A percentile compares a stretch with the other conserved stretches of the same genome.
These are phyloP conservation scores for Microascus cirrosus DNA, from an alignment of 2,329 filamentous ascomycete genomes.

Conservation along the genomic window DNA sequence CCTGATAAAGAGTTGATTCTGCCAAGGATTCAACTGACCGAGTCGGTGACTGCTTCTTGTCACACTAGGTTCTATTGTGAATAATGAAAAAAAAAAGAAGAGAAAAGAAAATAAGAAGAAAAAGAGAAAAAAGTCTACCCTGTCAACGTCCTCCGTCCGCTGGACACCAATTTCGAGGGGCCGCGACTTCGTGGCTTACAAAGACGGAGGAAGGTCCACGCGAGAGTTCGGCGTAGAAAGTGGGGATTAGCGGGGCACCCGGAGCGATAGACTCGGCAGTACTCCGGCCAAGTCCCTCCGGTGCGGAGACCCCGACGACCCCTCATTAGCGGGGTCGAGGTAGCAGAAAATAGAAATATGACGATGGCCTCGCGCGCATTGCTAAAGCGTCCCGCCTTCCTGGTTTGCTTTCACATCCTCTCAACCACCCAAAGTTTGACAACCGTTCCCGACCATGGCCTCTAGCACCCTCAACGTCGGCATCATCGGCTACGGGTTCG, in stretches of 20 bases:
- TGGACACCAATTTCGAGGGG: too few relatives aligned
- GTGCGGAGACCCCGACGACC: background rate
- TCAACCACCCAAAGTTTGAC: background rate
- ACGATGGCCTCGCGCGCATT: background rate
- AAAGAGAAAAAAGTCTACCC: too few relatives aligned
- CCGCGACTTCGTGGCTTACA: background rate
- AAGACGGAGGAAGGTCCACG: background rate
- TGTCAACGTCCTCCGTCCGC: too few relatives aligned
- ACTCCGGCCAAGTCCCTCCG: background rate
- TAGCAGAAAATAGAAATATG: background rate
- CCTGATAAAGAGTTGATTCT: too few relatives aligned
- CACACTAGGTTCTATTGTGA: too few relatives aligned
- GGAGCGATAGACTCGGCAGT: background rate
- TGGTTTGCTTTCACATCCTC: background rate
- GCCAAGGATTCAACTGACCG: too few relatives aligned
- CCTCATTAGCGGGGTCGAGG: background rate
- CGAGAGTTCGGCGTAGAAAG: background rate
- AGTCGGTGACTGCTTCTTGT: too few relatives aligned
- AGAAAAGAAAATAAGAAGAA: too few relatives aligned
- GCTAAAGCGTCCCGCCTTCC: background rate
- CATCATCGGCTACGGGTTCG: slow-evolving; percentile 38
- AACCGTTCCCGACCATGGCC: background rate
- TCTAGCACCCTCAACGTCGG: slow-evolving; percentile 32
- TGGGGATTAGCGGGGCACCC: background rate
- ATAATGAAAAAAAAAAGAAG: too few relatives aligned